Conservation (phyloP, 192 early-diverging fungal species). For the Backusella parvicylindrica region DNA sequence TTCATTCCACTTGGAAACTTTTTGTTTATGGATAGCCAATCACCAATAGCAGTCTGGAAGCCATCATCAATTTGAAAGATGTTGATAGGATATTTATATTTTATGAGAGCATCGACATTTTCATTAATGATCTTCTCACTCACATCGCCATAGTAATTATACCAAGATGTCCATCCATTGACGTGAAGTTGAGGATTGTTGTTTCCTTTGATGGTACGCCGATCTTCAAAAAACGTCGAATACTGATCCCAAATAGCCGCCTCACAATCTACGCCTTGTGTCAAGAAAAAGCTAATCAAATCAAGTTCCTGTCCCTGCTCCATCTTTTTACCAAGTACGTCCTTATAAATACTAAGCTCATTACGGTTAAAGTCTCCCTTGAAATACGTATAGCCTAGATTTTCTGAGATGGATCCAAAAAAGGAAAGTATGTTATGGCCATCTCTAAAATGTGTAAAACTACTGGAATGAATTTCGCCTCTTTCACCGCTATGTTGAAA, state of each 20-base stretch:
- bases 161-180: constrained; percentile 53
- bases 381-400: constrained; percentile 47
- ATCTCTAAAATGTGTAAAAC: constrained; percentile 45
- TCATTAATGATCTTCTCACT: constrained; percentile 37
- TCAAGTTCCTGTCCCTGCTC: background rate
- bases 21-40: constrained; percentile 42
- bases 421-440: constrained; percentile 22
- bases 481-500: constrained; percentile 39
- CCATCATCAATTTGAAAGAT: constrained; percentile 56
- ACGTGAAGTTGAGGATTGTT: constrained; percentile 31
- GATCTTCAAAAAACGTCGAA: constrained; percentile 24
- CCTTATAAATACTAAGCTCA: constrained; percentile 38
- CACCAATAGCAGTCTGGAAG: constrained; percentile 44
- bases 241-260: constrained; percentile 32
- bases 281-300: constrained; percentile 12
- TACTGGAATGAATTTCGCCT: constrained; percentile 44
- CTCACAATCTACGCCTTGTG: constrained; percentile 24
- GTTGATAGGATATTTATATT: constrained; percentile 41
- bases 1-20: constrained; percentile 49
- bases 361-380: constrained; percentile 34
- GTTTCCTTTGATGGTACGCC: constrained; percentile 8
- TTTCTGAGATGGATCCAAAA: constrained; percentile 42
- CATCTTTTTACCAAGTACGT: constrained; percentile 39
- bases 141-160: constrained; percentile 48
- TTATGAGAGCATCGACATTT: constrained; percentile 24